These are phyloP conservation scores for Golubevia pallescens DNA, from an alignment of 1,284 basidiomycete genomes.

Conservation along the genomic window DNA sequence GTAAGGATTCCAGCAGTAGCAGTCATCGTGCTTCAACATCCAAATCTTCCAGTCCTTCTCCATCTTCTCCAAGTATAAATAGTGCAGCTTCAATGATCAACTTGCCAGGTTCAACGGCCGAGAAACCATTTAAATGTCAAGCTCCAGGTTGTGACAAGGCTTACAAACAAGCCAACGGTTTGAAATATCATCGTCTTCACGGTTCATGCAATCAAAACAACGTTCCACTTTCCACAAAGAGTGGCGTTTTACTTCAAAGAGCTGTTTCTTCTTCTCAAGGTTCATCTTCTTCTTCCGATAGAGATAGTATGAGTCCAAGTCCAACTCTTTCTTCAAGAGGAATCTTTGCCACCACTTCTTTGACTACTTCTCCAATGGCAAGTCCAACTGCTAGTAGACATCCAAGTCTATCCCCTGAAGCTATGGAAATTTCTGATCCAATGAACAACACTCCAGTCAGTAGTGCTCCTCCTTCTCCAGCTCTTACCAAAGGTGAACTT, in stretches of 20 bases:
- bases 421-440: too few relatives aligned
- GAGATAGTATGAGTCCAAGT: too few relatives aligned
- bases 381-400: not conserved
- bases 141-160: slow-evolving; percentile 97
- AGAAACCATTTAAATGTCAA: slow-evolving; percentile 94
- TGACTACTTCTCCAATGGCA: not conserved
- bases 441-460: too few relatives aligned
- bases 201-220: slow-evolving; percentile 74
- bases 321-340: too few relatives aligned
- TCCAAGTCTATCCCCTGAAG: not conserved
- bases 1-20: not conserved
- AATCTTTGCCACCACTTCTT: not conserved
- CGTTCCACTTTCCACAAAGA: slow-evolving; percentile 28
- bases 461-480: too few relatives aligned
- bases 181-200: slow-evolving; percentile 96
- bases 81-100: not conserved
- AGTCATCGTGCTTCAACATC: not conserved
- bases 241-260: not conserved
- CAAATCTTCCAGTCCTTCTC: not conserved
- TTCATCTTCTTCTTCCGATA: not conserved
- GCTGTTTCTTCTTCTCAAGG: not conserved
- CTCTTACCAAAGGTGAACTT: too few relatives aligned
- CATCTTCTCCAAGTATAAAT: not conserved
- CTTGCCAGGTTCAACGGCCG: slow-evolving; percentile 26
- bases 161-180: slow-evolving; percentile 94